Evolutionary conservation across 495 filamentous ascomycete species (phyloP).

Genomic region (Astrothelium subdiscretum): DNA sequence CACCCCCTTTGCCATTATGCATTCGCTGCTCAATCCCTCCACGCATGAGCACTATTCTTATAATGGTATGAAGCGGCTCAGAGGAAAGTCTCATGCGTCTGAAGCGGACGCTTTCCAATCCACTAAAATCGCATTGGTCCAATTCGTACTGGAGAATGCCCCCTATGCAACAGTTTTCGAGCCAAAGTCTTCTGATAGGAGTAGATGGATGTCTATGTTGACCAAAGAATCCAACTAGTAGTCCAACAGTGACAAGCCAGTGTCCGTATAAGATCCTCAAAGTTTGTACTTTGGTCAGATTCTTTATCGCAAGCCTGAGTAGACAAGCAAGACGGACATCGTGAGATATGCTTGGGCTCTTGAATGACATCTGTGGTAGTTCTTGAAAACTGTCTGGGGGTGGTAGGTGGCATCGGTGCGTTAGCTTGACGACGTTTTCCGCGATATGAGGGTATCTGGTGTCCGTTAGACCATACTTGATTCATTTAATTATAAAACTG

Average conservation of each 20-base stretch:
- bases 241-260: conserved; percentile 15
- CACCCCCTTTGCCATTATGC: neutral
- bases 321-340: conserved; percentile 18
- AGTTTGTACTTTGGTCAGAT: conserved; percentile 23
- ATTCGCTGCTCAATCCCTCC: conserved; percentile 1
- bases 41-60: neutral
- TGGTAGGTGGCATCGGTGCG: conserved; percentile 25
- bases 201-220: conserved; percentile 7
- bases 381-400: conserved; percentile 24
- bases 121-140: conserved; percentile 5
- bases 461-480: neutral
- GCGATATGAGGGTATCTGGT: conserved; percentile 20
- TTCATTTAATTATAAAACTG: conserved; percentile 2
- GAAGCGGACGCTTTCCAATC: conserved; percentile 23
- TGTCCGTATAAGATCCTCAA: conserved; percentile 25
- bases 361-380: conserved; percentile 19
- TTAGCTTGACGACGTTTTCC: conserved; percentile 17
- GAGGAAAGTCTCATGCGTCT: conserved; percentile 13
- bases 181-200: conserved; percentile 24
- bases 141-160: conserved; percentile 4
- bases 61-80: neutral
- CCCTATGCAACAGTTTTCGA: conserved; percentile 24
- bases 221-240: conserved; percentile 23
- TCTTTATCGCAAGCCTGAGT: conserved; percentile 16
- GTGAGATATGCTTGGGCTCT: conserved; percentile 16